Percentiles rank a stretch among this genome's conserved stretches.
These are phyloP conservation scores for Capsicum rhomboideum DNA, from an alignment of 257 asterid species.

Conservation along the genomic window DNA sequence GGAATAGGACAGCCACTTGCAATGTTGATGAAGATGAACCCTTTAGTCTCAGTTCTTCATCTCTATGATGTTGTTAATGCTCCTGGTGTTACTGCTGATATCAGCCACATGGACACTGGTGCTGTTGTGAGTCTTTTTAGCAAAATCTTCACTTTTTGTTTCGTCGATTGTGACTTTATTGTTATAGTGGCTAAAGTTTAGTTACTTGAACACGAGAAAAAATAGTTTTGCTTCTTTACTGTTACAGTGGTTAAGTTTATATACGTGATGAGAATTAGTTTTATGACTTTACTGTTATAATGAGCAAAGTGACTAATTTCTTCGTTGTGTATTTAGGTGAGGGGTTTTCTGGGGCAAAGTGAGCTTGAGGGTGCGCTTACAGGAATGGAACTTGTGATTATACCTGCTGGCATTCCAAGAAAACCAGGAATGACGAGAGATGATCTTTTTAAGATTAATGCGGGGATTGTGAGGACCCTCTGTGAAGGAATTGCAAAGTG, in stretches of 20 bases:
- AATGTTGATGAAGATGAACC: slow-evolving; percentile 90
- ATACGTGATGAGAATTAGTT: too few relatives aligned
- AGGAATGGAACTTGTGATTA: slow-evolving; percentile 92
- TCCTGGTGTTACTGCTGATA: slow-evolving; percentile 96
- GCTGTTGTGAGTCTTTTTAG: slow-evolving; percentile 54
- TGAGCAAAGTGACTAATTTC: background rate
- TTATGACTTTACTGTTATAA: background rate
- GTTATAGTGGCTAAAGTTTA: background rate
- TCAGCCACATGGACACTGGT: slow-evolving; percentile 96
- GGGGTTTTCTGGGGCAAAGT: slow-evolving; percentile 75
- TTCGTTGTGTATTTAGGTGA: background rate
- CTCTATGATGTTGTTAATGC: slow-evolving; percentile 92
- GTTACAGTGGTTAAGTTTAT: too few relatives aligned
- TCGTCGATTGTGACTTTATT: background rate
- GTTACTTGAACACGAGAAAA: background rate
- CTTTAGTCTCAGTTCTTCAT: slow-evolving; percentile 84
- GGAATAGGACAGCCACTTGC: slow-evolving; percentile 95
- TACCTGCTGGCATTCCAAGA: slow-evolving; percentile 97
- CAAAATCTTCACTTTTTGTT: background rate
- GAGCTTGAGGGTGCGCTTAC: slow-evolving; percentile 82
- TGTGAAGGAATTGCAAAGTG: slow-evolving; percentile 85
- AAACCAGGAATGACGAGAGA: slow-evolving; percentile 99
- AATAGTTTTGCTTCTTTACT: background rate
- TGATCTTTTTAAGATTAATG: slow-evolving; percentile 92
- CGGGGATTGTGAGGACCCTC: slow-evolving; percentile 85